Percentiles rank a stretch among this genome's conserved stretches.
Conservation (phyloP, 2,329 filamentous ascomycete genomes). For the Botrytis squamosa region DNA sequence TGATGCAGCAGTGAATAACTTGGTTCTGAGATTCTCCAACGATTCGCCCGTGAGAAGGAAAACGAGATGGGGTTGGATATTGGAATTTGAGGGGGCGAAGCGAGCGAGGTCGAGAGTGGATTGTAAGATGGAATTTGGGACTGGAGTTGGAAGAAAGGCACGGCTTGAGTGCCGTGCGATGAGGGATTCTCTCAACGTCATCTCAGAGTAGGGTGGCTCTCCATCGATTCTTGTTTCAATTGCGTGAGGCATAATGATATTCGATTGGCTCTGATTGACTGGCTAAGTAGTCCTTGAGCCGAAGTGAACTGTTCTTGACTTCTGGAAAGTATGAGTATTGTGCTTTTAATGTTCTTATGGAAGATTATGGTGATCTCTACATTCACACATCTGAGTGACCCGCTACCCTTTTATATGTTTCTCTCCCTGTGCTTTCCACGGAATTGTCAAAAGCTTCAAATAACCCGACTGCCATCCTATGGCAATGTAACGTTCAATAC, state of each 20-base stretch:
- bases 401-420: neutral
- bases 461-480: neutral
- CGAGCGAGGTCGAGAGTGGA: conserved; percentile 18
- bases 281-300: neutral
- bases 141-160: conserved; percentile 8
- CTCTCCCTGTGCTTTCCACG: neutral
- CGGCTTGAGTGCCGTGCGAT: conserved; percentile 13
- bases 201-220: neutral
- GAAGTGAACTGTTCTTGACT: neutral
- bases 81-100: conserved; percentile 20
- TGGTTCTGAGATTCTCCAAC: neutral
- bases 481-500: neutral
- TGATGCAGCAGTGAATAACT: neutral
- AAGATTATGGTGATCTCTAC: neutral
- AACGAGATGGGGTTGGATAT: conserved; percentile 12
- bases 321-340: neutral
- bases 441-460: conserved; percentile 12
- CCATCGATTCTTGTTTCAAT: neutral
- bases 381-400: neutral
- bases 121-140: conserved; percentile 8
- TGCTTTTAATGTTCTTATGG: neutral
- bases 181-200: conserved; percentile 13
- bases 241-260: conserved; percentile 2
- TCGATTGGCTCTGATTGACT: neutral
- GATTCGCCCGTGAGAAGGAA: conserved; percentile 1